These are phyloP conservation scores for Termitomyces sp. DNA, from an alignment of 768 basidiomycete genomes.

Conservation along the genomic window DNA sequence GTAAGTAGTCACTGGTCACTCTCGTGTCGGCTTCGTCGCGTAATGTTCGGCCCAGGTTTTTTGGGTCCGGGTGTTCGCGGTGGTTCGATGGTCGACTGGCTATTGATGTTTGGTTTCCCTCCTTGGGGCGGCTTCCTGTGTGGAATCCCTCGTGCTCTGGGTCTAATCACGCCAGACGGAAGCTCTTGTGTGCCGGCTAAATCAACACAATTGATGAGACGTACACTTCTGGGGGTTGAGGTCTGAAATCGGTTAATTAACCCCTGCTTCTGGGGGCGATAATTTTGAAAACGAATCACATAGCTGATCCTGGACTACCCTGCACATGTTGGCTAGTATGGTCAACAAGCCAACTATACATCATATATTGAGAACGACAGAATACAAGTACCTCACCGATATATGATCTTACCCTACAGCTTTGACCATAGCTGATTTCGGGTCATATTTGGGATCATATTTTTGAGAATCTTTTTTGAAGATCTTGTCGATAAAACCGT, in stretches of 20 bases:
- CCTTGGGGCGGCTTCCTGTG: too few relatives aligned
- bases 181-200: too few relatives aligned
- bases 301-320: conserved; percentile 4
- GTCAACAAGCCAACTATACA: conserved; percentile 1
- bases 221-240: background rate
- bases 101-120: too few relatives aligned
- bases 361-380: background rate
- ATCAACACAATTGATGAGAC: background rate
- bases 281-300: background rate
- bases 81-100: too few relatives aligned
- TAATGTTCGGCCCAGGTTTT: too few relatives aligned
- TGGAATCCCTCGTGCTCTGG: too few relatives aligned
- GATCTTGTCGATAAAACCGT: background rate
- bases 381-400: background rate
- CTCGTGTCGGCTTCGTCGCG: too few relatives aligned
- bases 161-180: too few relatives aligned
- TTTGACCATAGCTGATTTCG: background rate
- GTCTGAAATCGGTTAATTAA: background rate
- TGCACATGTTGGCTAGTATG: background rate
- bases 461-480: background rate
- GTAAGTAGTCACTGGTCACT: too few relatives aligned
- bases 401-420: conserved; percentile 1
- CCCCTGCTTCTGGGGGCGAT: background rate
- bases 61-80: too few relatives aligned
- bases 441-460: background rate